Base-by-base conservation (phyloP, 2,329 filamentous ascomycete genomes). In the Pseudocercospora macadamiae region DNA sequence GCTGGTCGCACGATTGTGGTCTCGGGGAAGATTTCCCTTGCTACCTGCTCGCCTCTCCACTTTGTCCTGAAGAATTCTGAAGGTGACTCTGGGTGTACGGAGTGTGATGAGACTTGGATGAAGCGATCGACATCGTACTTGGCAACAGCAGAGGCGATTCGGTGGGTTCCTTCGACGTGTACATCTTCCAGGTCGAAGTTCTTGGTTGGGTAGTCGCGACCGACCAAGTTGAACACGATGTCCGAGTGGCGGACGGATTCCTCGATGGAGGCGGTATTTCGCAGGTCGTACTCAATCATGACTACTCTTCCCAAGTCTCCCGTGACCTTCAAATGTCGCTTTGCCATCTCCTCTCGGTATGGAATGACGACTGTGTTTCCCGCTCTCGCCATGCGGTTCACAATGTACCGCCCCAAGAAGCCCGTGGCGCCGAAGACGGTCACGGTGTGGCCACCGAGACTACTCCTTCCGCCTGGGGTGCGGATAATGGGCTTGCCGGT, bases 81-180 rank as follows among this genome's bases (percentile, higher is more conserved):
- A 2, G 87, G 77, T 16, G 93, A 97, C 67, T 90, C 82, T 42
- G 86, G 83, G 75, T 89, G 82, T 58, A 91, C 93, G 72, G 93
- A 97, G 83, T 96, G 93, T 28, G 93, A 96, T 8, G 95, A 99
- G 68, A 99, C 88, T 70, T 99, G 95, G 65, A 99, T 92, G 77
- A 91, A 99, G 65, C 95, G 88, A 78, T 99, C 95, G 67, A 97
- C 87, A 71, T 99, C 93, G 78, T 99, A 99, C 79, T 99, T 99
- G 70, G 93, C 95, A 54, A 92, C 91, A 54, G 95, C 92, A 74
- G 96, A 91, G 51, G 86, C 91, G 70, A 99, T 99, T 67, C 95
- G 89, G 79, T 96, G 89, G 16, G 90, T 89, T 63, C 93, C 92
- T 75, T 96, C 92, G 36, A 97, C 86, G 71, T 99, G 92, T 39